Percentiles rank a stretch among this genome's conserved stretches.
phyloP scores from a whole-genome alignment of 176 grass and related monocot species.

The Calamus simplicifolius region DNA sequence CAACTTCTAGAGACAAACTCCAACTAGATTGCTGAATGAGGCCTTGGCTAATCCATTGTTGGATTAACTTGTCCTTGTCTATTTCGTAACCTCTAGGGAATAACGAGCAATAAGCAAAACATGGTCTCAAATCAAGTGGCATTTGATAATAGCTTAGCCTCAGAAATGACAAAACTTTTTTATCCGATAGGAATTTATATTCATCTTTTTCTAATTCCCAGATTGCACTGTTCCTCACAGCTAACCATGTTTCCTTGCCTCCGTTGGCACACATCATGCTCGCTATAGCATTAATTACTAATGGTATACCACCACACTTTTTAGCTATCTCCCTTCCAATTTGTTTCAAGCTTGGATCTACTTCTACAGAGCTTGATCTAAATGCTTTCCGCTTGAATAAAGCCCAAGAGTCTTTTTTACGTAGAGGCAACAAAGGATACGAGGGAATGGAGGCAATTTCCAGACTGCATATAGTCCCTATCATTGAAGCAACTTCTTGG shows the following conservation, averaged over 20 bases:
- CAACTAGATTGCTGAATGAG: neutral
- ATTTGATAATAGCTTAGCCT: constrained; percentile 16
- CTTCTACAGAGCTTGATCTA: neutral
- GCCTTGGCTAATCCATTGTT: constrained; percentile 27
- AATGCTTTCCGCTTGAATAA: constrained; percentile 6
- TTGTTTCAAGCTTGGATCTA: too few relatives aligned
- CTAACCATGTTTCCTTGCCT: neutral
- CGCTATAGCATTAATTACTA: constrained; percentile 17
- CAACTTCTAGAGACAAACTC: neutral
- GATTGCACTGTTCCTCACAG: constrained; percentile 9
- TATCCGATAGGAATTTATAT: constrained; percentile 2
- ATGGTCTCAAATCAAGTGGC: constrained; percentile 16
- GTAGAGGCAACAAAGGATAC: too few relatives aligned
- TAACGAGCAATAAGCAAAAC: constrained; percentile 18
- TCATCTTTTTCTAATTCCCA: constrained; percentile 1
- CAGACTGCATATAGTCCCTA: neutral
- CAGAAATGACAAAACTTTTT: neutral
- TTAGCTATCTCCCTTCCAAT: constrained; percentile 18
- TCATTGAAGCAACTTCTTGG: constrained; percentile 7
- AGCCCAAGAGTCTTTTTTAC: neutral
- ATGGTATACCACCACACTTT: constrained; percentile 22
- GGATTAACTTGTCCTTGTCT: neutral
- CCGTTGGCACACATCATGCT: constrained; percentile 6
- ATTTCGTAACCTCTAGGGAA: neutral
- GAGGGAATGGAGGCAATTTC: too few relatives aligned